Base-by-base conservation (phyloP, 345 rosid species). In the Bruguiera parviflora region DNA sequence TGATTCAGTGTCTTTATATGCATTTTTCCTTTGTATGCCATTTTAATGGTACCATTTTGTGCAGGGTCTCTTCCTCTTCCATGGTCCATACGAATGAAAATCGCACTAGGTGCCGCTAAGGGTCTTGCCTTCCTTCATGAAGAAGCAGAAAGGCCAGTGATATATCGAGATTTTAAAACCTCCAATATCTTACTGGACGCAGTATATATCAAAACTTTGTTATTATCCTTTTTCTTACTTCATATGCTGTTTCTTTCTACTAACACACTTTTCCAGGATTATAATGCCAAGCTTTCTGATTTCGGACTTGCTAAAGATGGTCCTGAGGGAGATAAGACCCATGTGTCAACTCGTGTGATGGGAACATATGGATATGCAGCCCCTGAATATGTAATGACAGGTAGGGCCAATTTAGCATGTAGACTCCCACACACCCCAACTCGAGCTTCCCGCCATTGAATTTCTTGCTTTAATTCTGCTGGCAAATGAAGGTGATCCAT, bases 301-400 rank as follows among this genome's bases (percentile, higher is more conserved):
- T 94, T 94, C 65, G 99, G 99, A 79, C 96, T 94, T 71, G 99
- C 99, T 19, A 94, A 94, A 81, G 97, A 94, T 76, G 99, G 92
- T 76, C 99, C 99, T 24, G 97, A 94, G 75, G 99, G 94, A 67
- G 98, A 91, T 59, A 89, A 94, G 80, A 94, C 99, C 22, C 99
- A 94, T 79, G 99, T 94, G 37, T 94, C 99, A 31, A 94, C 99
- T 61, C 89, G 97, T 21, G 97, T 94, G 56, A 94, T 94, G 97
- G 99, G 97, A 57, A 94, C 99, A 13, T 89, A 94, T 72, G 98
- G 98, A 28, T 94, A 94, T 64, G 98, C 98, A 43, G 98, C 98
- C 49, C 98, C 98, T 0, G 97, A 94, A 80, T 94, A 94, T 75
- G 99, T 94, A 60, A 94, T 94, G 99, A 95, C 96, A 5, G 98